Evolutionary conservation across 1,284 basidiomycete species (phyloP).

Genomic region (Apiotrichum gracile): DNA sequence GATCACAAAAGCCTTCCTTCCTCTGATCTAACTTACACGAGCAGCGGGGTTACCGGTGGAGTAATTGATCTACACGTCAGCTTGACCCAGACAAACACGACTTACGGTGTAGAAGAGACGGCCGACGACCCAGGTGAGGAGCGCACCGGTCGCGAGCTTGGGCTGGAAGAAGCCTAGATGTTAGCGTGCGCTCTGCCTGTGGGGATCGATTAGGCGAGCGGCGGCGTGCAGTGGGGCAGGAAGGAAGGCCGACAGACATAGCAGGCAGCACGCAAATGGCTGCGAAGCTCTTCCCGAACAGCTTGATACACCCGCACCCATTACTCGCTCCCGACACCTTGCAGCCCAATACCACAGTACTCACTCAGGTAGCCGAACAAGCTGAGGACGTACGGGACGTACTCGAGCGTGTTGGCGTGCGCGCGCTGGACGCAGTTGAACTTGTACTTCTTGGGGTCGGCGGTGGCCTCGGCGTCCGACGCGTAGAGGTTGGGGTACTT

Average conservation of each 20-base stretch:
- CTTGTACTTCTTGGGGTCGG: slow-evolving; percentile 35
- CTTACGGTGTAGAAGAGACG: slow-evolving; percentile 34
- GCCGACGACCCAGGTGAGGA: slow-evolving; percentile 24
- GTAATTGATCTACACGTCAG: slow-evolving; percentile 24
- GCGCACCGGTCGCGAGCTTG: slow-evolving; percentile 20
- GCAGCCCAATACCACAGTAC: slow-evolving; percentile 4
- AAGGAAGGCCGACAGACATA: not conserved
- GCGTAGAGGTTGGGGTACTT: slow-evolving; percentile 39
- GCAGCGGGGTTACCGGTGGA: not conserved
- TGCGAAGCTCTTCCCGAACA: not conserved
- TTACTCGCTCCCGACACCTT: not conserved
- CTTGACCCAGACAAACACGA: not conserved
- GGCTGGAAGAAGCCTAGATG: slow-evolving; percentile 36
- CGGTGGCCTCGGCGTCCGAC: slow-evolving; percentile 31
- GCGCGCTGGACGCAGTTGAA: slow-evolving; percentile 42
- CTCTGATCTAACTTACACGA: not conserved
- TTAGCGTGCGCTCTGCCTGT: too few relatives aligned
- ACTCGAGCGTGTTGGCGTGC: slow-evolving; percentile 42
- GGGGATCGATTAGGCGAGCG: not conserved
- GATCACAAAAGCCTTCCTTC: too few relatives aligned
- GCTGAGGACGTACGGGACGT: slow-evolving; percentile 25
- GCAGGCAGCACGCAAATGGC: not conserved
- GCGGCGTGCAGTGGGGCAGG: too few relatives aligned
- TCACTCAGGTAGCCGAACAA: slow-evolving; percentile 28
- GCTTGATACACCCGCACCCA: not conserved